A percentile compares a stretch with the other conserved stretches of the same genome.
Conservation (phyloP, 2,329 filamentous ascomycete genomes). For the Colletotrichum lentis region DNA sequence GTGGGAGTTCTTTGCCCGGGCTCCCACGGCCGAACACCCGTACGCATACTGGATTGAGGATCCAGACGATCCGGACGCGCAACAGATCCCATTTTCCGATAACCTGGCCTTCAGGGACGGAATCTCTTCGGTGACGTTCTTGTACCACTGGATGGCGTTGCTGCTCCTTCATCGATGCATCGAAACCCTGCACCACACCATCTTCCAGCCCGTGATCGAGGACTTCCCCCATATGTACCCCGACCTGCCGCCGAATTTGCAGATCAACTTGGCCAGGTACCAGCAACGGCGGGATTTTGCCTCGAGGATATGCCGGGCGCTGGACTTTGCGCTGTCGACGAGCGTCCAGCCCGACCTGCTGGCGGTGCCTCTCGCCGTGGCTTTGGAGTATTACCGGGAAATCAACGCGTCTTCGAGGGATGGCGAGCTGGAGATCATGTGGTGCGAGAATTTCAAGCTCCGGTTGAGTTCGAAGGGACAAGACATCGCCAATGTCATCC, state of each 20-base stretch:
- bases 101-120: conserved; percentile 56
- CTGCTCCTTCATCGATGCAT: conserved; percentile 60
- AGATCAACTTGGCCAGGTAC: conserved; percentile 55
- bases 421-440: conserved; percentile 56
- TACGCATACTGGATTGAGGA: conserved; percentile 54
- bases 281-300: conserved; percentile 56
- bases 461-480: conserved; percentile 53
- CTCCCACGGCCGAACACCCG: conserved; percentile 43
- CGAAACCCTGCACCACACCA: conserved; percentile 53
- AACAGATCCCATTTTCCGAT: conserved; percentile 55
- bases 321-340: conserved; percentile 56
- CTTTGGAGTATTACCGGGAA: conserved; percentile 53
- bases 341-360: conserved; percentile 59
- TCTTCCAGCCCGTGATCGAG: conserved; percentile 56
- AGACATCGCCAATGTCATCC: conserved; percentile 51
- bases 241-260: conserved; percentile 49
- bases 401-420: conserved; percentile 51
- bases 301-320: conserved; percentile 58
- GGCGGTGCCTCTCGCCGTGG: conserved; percentile 53
- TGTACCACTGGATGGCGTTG: conserved; percentile 64
- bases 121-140: conserved; percentile 55
- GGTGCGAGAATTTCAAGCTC: conserved; percentile 56
- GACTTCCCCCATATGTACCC: conserved; percentile 52
- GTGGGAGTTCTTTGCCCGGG: conserved; percentile 54
- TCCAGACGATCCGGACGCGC: conserved; percentile 42